These are phyloP conservation scores for Ceratocystis albifundus DNA, from an alignment of 2,329 filamentous ascomycete genomes.

Conservation along the genomic window DNA sequence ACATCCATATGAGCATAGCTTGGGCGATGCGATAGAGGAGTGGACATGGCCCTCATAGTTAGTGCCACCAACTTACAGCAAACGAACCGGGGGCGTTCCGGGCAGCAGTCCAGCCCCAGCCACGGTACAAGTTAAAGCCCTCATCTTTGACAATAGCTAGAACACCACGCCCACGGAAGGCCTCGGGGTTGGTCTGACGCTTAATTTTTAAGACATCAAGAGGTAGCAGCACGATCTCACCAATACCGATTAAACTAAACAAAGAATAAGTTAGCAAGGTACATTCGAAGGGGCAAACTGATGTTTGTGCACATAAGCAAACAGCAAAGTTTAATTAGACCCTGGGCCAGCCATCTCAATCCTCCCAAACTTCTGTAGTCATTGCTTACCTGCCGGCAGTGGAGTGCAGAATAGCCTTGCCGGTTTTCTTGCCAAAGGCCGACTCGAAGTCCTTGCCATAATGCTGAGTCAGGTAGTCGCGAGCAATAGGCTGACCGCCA, in stretches of 20 bases:
- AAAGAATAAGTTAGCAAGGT: background rate
- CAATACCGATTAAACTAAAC: slow-evolving; percentile 78
- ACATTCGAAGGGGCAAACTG: background rate
- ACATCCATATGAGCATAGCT: background rate
- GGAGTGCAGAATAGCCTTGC: slow-evolving; percentile 96
- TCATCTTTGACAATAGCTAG: slow-evolving; percentile 85
- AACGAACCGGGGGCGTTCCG: slow-evolving; percentile 95
- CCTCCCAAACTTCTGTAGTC: background rate
- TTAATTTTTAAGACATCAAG: slow-evolving; percentile 99
- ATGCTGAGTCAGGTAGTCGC: slow-evolving; percentile 74
- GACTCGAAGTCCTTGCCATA: slow-evolving; percentile 74
- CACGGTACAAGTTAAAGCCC: slow-evolving; percentile 88
- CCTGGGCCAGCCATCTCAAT: background rate
- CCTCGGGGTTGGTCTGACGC: slow-evolving; percentile 96
- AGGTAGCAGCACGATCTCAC: slow-evolving; percentile 88
- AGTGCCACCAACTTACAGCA: slow-evolving; percentile 50
- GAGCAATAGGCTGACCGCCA: slow-evolving; percentile 87
- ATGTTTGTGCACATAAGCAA: background rate
- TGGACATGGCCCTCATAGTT: too few relatives aligned
- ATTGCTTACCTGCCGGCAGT: slow-evolving; percentile 67
- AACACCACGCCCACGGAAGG: slow-evolving; percentile 86
- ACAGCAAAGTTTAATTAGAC: background rate
- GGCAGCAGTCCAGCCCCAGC: slow-evolving; percentile 94
- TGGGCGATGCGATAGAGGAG: too few relatives aligned
- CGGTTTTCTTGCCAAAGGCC: slow-evolving; percentile 89